A percentile compares a stretch with the other conserved stretches of the same genome.
phyloP scores from a whole-genome alignment of 805 yeast species.

The Grigorovia humatica region DNA sequence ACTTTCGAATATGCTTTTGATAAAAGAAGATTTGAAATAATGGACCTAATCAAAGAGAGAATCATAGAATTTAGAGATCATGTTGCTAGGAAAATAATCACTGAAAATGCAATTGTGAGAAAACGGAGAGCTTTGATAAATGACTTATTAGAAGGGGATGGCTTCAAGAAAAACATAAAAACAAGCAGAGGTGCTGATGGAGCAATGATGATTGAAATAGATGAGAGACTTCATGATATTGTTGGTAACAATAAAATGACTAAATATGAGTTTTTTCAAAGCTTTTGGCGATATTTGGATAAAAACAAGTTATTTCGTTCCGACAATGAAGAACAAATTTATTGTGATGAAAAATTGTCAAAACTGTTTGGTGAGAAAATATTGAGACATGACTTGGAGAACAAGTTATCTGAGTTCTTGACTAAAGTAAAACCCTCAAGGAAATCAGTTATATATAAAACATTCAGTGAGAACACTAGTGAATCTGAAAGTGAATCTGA shows the following conservation, averaged over 20 bases:
- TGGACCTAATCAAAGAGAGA: background rate
- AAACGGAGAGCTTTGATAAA: background rate
- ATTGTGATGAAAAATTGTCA: background rate
- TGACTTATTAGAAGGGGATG: background rate
- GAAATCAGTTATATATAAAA: background rate
- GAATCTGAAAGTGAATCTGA: background rate
- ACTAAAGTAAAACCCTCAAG: background rate
- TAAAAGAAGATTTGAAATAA: constrained; percentile 5
- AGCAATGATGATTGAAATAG: background rate
- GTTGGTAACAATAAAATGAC: background rate
- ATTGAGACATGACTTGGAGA: background rate
- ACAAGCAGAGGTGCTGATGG: background rate
- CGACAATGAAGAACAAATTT: background rate
- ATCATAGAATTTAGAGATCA: background rate
- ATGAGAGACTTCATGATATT: background rate
- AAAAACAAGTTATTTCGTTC: background rate
- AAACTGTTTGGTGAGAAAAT: background rate
- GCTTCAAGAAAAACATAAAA: background rate
- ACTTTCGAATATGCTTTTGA: constrained; percentile 33
- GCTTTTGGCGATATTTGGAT: background rate
- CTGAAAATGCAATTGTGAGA: constrained; percentile 13
- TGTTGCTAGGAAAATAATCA: background rate
- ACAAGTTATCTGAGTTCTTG: background rate
- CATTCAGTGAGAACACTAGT: background rate
- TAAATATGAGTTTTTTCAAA: background rate